A percentile compares a stretch with the other conserved stretches of the same genome.
phyloP scores from a whole-genome alignment of 78 protist species.

The Cavenderia fasciculata region DNA sequence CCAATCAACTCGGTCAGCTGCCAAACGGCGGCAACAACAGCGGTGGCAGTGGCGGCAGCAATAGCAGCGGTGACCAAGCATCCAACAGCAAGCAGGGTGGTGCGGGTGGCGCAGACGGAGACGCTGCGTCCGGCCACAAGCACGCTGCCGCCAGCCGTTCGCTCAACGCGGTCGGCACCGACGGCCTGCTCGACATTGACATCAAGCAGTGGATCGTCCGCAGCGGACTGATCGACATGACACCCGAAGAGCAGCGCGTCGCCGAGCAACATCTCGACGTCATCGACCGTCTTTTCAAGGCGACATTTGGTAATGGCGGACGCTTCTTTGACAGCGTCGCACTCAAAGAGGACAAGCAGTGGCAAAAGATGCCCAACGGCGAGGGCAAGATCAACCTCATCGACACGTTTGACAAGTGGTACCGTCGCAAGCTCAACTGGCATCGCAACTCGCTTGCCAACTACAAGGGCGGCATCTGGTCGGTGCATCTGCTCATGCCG shows the following conservation, averaged over 20 bases:
- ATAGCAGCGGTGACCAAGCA: conserved; percentile 1
- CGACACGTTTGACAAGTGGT: conserved; percentile 20
- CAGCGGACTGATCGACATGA: neutral
- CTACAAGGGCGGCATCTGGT: conserved; percentile 31
- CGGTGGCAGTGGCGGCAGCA: too few species aligned
- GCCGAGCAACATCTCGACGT: neutral
- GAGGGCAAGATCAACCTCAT: conserved; percentile 8
- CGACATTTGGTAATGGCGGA: neutral
- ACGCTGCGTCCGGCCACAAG: neutral
- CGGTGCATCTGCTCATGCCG: conserved; percentile 57
- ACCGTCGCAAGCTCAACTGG: neutral
- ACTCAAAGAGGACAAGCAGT: neutral
- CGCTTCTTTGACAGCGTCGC: conserved; percentile 2
- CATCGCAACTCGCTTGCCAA: conserved; percentile 7
- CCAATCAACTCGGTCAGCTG: conserved; percentile 53
- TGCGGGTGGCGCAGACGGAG: neutral
- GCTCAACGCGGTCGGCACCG: neutral
- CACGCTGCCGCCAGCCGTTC: neutral
- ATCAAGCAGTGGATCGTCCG: conserved; percentile 38
- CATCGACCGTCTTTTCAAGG: neutral
- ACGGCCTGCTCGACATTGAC: too few species aligned
- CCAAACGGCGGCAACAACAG: too few species aligned
- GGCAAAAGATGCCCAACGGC: conserved; percentile 7
- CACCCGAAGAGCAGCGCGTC: neutral
- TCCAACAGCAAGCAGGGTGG: neutral